Evolutionary conservation across 2,329 filamentous ascomycete species (phyloP).

Genomic region (Botrytis fragariae): DNA sequence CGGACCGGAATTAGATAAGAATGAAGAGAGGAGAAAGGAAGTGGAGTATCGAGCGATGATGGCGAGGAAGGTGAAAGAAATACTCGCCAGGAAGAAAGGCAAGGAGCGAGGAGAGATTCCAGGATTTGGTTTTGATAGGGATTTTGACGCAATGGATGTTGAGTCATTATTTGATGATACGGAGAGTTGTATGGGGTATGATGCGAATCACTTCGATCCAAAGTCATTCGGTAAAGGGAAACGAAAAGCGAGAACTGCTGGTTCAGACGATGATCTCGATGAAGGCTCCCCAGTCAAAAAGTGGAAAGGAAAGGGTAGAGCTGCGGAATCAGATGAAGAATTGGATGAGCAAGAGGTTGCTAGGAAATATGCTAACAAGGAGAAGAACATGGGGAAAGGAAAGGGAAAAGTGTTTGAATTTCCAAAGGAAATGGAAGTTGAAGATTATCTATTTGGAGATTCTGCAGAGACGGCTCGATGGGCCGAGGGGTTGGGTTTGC

Average conservation of each 20-base stretch:
- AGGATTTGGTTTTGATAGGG: not conserved
- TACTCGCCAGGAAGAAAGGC: not conserved
- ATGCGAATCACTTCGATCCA: not conserved
- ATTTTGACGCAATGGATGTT: not conserved
- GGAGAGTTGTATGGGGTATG: fast-evolving
- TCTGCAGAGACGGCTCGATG: not conserved
- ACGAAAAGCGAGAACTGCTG: not conserved
- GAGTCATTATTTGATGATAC: not conserved
- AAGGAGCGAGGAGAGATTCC: not conserved
- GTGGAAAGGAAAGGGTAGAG: conserved; percentile 14
- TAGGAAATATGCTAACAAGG: not conserved
- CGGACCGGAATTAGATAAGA: conserved; percentile 7
- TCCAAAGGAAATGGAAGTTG: not conserved
- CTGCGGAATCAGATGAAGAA: not conserved
- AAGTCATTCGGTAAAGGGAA: not conserved
- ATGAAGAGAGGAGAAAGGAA: not conserved
- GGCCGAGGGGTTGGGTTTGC: not conserved
- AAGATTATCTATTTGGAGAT: not conserved
- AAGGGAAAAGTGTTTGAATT: not conserved
- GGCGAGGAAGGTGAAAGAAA: not conserved
- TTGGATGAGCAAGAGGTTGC: not conserved
- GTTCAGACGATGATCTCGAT: not conserved
- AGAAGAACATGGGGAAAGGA: not conserved
- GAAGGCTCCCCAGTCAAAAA: not conserved
- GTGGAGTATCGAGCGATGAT: not conserved